These are phyloP conservation scores for Podospora fimiseda DNA, from an alignment of 495 filamentous ascomycete species.

Conservation along the genomic window DNA sequence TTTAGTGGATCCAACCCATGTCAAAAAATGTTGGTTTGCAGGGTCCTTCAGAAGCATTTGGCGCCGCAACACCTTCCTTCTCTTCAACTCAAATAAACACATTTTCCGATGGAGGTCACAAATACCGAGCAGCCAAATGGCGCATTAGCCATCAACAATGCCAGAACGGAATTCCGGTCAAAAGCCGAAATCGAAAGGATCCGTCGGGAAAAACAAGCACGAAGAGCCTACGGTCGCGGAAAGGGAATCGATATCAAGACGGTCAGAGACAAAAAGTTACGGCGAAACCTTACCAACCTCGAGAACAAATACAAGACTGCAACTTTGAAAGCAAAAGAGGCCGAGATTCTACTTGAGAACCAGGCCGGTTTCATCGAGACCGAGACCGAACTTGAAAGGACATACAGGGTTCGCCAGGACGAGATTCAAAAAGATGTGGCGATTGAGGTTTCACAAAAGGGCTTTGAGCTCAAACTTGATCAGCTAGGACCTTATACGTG, in stretches of 20 bases:
- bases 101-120: constrained; percentile 20
- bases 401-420: constrained; percentile 84
- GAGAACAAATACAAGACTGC: constrained; percentile 80
- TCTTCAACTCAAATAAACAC: neutral
- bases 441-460: constrained; percentile 80
- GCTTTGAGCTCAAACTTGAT: constrained; percentile 81
- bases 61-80: neutral
- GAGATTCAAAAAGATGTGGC: constrained; percentile 72
- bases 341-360: constrained; percentile 89
- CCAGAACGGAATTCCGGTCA: constrained; percentile 39
- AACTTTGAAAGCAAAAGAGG: constrained; percentile 76
- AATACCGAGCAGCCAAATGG: constrained; percentile 34
- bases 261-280: constrained; percentile 80
- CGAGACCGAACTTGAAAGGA: constrained; percentile 80
- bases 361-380: constrained; percentile 81
- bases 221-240: constrained; percentile 78
- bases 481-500: constrained; percentile 76
- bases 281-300: constrained; percentile 66
- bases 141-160: constrained; percentile 36
- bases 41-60: neutral
- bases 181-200: constrained; percentile 38
- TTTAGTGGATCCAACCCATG: constrained; percentile 22
- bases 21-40: constrained; percentile 16
- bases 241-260: constrained; percentile 52
- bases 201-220: constrained; percentile 53